Conservation (phyloP, 345 rosid species). For the Populus simonii region DNA sequence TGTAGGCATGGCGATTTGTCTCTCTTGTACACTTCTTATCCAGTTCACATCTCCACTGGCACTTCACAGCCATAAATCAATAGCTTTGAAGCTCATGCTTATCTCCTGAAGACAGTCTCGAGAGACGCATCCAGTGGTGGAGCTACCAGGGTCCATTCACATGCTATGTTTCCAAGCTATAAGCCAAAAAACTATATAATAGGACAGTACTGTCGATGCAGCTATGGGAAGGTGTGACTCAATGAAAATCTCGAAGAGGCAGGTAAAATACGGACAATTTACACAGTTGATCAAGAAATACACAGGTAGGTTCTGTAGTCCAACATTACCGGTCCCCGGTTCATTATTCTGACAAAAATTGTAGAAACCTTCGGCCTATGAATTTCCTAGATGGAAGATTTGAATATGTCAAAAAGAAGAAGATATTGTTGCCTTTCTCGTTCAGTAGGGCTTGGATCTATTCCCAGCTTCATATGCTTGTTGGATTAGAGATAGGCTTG, state of each 20-base stretch:
- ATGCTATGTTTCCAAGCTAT: background rate
- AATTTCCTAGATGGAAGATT: background rate
- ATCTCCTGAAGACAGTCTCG: background rate
- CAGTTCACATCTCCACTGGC: background rate
- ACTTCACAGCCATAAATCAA: background rate
- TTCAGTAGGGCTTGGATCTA: too few species aligned
- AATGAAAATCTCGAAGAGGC: background rate
- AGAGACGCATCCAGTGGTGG: background rate
- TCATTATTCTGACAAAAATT: background rate
- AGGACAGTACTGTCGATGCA: too few species aligned
- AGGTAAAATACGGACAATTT: background rate
- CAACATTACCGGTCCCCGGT: background rate
- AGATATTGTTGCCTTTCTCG: background rate
- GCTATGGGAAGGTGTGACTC: too few species aligned
- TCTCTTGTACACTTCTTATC: background rate
- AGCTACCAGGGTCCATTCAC: background rate
- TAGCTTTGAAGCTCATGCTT: background rate
- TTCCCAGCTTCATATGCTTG: too few species aligned
- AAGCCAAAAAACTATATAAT: too few species aligned
- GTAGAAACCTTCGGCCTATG: background rate
- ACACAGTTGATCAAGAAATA: background rate
- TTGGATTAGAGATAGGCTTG: too few species aligned
- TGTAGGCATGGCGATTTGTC: background rate
- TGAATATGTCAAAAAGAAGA: background rate
- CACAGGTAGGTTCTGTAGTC: background rate